Conservation (phyloP, 2,329 filamentous ascomycete species). For the Didymella pomorum region DNA sequence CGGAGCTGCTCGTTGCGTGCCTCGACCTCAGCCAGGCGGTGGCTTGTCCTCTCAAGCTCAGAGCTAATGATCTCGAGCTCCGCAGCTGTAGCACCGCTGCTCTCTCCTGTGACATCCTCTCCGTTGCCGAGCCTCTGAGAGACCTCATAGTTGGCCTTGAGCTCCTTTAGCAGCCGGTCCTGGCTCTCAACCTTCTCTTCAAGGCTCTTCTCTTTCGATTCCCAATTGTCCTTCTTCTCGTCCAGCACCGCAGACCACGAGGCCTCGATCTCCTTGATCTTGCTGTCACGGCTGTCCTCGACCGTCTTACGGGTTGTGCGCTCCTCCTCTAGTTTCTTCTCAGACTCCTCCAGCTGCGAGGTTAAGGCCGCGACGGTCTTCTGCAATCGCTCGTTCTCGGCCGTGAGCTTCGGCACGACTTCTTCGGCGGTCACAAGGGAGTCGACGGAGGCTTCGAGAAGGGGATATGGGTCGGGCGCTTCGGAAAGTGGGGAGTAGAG, state of each 20-base stretch:
- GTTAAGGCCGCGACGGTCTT: constrained; percentile 78
- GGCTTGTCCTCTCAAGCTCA: constrained; percentile 88
- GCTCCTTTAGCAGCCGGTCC: constrained; percentile 87
- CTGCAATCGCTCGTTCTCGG: constrained; percentile 89
- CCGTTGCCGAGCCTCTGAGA: constrained; percentile 84
- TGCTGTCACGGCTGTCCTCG: constrained; percentile 78
- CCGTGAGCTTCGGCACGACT: constrained; percentile 85
- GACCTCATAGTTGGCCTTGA: constrained; percentile 97
- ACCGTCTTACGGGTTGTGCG: constrained; percentile 74
- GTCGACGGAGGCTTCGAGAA: constrained; percentile 95
- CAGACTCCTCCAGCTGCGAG: constrained; percentile 81
- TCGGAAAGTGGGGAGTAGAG: constrained; percentile 93
- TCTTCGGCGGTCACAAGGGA: constrained; percentile 92
- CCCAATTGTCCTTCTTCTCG: constrained; percentile 97
- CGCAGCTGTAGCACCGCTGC: constrained; percentile 75
- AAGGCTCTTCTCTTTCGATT: constrained; percentile 85
- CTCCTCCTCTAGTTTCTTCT: constrained; percentile 81
- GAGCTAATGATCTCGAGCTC: constrained; percentile 94
- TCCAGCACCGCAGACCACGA: constrained; percentile 90
- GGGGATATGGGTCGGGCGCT: constrained; percentile 92
- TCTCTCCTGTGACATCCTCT: constrained; percentile 67
- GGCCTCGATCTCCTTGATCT: constrained; percentile 86
- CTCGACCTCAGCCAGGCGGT: constrained; percentile 87
- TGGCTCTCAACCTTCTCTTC: constrained; percentile 96
- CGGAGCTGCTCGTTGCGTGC: constrained; percentile 93